phyloP scores from a whole-genome alignment of 371 early-diverging fungal species.

The Modicella reniformis region DNA sequence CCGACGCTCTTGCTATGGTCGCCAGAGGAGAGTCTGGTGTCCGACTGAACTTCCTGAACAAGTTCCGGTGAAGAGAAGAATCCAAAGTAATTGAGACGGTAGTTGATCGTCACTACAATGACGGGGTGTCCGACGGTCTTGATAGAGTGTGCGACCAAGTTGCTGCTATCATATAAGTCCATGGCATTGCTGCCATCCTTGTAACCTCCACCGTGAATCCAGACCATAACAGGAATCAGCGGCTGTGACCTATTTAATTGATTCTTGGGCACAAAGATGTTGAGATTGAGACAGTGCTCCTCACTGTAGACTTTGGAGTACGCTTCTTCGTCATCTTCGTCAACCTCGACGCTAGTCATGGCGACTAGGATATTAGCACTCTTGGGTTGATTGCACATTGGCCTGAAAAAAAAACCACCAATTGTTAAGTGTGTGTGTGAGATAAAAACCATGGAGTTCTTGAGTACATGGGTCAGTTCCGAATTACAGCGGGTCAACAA shows the following conservation, averaged over 20 bases:
- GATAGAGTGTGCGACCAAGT: constrained; percentile 40
- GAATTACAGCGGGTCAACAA: too few species aligned
- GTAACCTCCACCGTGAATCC: constrained; percentile 54
- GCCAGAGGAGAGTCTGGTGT: constrained; percentile 13
- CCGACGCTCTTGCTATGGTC: constrained; percentile 36
- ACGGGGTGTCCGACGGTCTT: constrained; percentile 39
- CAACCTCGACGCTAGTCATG: constrained; percentile 20
- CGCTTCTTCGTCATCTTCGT: constrained; percentile 40
- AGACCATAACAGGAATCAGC: constrained; percentile 54
- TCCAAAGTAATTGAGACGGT: constrained; percentile 55
- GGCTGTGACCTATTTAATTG: constrained; percentile 8
- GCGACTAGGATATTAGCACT: constrained; percentile 39
- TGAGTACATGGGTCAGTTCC: too few species aligned
- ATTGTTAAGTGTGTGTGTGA: neutral
- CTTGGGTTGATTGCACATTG: constrained; percentile 44
- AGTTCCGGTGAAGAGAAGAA: constrained; percentile 52
- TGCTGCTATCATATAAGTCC: constrained; percentile 32
- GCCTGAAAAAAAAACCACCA: constrained; percentile 13
- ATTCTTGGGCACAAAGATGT: constrained; percentile 47
- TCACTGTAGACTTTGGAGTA: constrained; percentile 40
- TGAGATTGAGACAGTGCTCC: constrained; percentile 54
- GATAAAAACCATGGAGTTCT: too few species aligned
- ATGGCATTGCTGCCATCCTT: constrained; percentile 49
- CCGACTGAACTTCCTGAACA: constrained; percentile 32
- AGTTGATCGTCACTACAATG: constrained; percentile 53